These are phyloP conservation scores for Zygosaccharomyces sapae DNA, from an alignment of 1,139 yeast genomes.

Conservation along the genomic window DNA sequence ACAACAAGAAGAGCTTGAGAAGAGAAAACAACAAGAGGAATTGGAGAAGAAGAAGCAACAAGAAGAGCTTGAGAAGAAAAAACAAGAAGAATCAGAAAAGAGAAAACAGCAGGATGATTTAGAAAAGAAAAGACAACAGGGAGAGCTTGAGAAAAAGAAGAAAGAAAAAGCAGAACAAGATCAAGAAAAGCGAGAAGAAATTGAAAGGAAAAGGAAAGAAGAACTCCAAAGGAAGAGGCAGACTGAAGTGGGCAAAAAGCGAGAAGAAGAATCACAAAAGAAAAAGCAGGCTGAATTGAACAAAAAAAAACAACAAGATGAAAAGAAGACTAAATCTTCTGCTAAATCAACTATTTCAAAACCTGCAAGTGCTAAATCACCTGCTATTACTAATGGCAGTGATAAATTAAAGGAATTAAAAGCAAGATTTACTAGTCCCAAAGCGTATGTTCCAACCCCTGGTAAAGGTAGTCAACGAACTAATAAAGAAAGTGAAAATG, in stretches of 20 bases:
- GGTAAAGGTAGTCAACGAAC: conserved; percentile 13
- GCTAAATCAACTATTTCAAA: not conserved
- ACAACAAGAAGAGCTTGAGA: not conserved
- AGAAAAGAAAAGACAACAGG: too few species aligned
- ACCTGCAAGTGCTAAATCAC: not conserved
- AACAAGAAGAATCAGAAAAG: not conserved
- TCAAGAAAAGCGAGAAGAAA: conserved; percentile 1
- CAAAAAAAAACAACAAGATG: not conserved
- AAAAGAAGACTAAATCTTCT: not conserved
- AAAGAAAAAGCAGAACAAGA: not conserved
- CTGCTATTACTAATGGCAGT: conserved; percentile 9
- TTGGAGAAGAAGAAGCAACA: not conserved
- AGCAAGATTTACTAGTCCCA: conserved; percentile 19
- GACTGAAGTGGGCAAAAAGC: not conserved
- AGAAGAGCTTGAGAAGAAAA: not conserved
- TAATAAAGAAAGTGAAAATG: conserved; percentile 13
- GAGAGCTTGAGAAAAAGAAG: too few species aligned
- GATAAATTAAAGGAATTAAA: conserved; percentile 21
- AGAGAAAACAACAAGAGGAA: not conserved
- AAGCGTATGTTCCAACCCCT: conserved; percentile 14
- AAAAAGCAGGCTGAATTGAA: not conserved
- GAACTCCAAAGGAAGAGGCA: conserved; percentile 2
- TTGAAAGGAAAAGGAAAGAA: not conserved
- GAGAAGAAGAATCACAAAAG: not conserved
- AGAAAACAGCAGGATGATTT: not conserved